Evolutionary conservation across 768 basidiomycete species (phyloP).

Genomic region (Goffeauzyma gilvescens): DNA sequence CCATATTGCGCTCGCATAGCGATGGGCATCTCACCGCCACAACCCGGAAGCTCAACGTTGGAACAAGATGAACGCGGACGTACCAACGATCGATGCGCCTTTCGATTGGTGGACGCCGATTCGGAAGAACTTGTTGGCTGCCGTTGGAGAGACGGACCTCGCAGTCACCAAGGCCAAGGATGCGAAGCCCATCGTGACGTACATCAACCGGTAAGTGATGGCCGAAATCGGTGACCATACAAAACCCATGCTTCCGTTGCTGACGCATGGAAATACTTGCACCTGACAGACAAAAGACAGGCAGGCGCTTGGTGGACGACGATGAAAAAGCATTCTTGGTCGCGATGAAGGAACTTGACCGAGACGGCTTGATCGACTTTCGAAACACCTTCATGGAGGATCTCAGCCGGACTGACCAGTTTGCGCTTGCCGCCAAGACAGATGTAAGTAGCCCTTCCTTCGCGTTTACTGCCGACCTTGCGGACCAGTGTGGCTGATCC

Average conservation of each 20-base stretch:
- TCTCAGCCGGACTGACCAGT: conserved; percentile 10
- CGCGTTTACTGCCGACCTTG: neutral
- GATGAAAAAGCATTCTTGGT: conserved; percentile 11
- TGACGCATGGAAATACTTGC: too few species aligned
- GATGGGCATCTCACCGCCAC: conserved; percentile 15
- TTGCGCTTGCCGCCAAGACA: conserved; percentile 12
- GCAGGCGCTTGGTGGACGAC: conserved; percentile 9
- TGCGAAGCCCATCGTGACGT: conserved; percentile 17
- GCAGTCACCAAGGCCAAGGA: conserved; percentile 11
- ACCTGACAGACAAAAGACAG: conserved; percentile 12
- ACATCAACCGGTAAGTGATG: conserved; percentile 17
- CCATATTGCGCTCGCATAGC: conserved; percentile 3
- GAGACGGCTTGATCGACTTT: conserved; percentile 15
- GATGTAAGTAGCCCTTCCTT: conserved; percentile 3
- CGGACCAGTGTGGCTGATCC: conserved; percentile 17
- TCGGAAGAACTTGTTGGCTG: conserved; percentile 8
- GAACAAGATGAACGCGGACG: conserved; percentile 21
- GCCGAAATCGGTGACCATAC: neutral
- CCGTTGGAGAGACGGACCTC: conserved; percentile 6
- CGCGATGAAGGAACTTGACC: conserved; percentile 11
- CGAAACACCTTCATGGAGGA: conserved; percentile 17
- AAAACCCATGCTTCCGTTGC: neutral
- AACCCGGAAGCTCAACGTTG: conserved; percentile 11
- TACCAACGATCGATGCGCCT: conserved; percentile 10
- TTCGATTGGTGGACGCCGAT: conserved; percentile 19